Conservation (phyloP, 495 filamentous ascomycete genomes). For the Baudoinia panamericana region DNA sequence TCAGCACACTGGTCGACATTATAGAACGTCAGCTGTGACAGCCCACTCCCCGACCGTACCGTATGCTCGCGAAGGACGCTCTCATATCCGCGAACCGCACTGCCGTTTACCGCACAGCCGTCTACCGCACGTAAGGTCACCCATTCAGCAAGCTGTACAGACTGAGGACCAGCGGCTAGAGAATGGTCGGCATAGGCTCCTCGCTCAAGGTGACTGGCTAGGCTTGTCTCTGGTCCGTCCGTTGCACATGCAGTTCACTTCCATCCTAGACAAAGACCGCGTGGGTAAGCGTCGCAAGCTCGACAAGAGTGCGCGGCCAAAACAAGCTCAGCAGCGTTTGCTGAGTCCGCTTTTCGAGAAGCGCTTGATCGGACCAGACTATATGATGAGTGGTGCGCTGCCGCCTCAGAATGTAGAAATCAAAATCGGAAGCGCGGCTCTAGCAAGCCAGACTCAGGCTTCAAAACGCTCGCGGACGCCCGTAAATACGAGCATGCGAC, state of each 20-base stretch:
- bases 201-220: slow-evolving; percentile 26
- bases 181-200: slow-evolving; percentile 23
- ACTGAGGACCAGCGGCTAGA: slow-evolving; percentile 14
- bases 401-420: slow-evolving; percentile 17
- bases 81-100: background rate
- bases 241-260: slow-evolving; percentile 19
- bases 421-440: slow-evolving; percentile 27
- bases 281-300: slow-evolving; percentile 29
- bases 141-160: too few species aligned
- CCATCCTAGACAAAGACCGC: slow-evolving; percentile 18
- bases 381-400: slow-evolving; percentile 19
- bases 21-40: too few species aligned
- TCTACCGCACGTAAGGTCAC: too few species aligned
- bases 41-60: too few species aligned
- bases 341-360: slow-evolving; percentile 3
- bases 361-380: background rate
- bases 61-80: too few species aligned
- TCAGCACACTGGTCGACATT: too few species aligned
- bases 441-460: slow-evolving; percentile 18
- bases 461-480: slow-evolving; percentile 14
- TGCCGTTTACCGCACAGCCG: background rate
- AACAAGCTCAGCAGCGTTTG: background rate
- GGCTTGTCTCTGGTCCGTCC: slow-evolving; percentile 21
- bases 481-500: slow-evolving; percentile 8
- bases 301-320: slow-evolving; percentile 1